A percentile compares a stretch with the other conserved stretches of the same genome.
phyloP scores from a whole-genome alignment of 2,329 filamentous ascomycete species.

The Epicoccum nigrum region DNA sequence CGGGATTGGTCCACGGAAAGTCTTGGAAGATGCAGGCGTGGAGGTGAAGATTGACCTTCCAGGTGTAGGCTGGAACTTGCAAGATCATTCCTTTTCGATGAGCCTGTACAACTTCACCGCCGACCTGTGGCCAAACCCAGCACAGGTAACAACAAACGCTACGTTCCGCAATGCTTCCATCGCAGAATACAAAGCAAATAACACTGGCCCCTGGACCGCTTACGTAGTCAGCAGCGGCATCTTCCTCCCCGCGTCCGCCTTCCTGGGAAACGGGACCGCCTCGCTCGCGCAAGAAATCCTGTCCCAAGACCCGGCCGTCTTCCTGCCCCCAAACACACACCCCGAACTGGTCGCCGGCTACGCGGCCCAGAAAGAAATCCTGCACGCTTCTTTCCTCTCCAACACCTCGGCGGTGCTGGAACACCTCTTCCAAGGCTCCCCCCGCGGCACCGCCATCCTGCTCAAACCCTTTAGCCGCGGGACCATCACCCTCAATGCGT shows the following conservation, averaged over 20 bases:
- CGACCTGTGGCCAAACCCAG: slow-evolving; percentile 5
- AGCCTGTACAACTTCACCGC: slow-evolving; percentile 3
- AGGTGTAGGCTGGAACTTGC: slow-evolving; percentile 39
- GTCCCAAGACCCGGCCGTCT: neutral
- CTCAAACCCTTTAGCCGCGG: slow-evolving; percentile 39
- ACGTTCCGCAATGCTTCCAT: slow-evolving; percentile 2
- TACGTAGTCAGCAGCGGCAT: slow-evolving; percentile 7
- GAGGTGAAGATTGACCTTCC: slow-evolving; percentile 23
- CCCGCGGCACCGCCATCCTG: slow-evolving; percentile 3
- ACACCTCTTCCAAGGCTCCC: slow-evolving; percentile 6
- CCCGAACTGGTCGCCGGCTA: neutral
- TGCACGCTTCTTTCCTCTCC: neutral
- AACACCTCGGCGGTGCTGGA: slow-evolving; percentile 3
- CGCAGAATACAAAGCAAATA: slow-evolving; percentile 5
- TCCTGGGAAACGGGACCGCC: neutral
- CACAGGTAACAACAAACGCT: slow-evolving; percentile 18
- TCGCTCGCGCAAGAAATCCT: neutral
- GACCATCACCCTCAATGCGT: slow-evolving; percentile 37
- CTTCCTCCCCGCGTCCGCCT: slow-evolving; percentile 1
- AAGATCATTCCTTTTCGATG: slow-evolving; percentile 28
- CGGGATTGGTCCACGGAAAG: slow-evolving; percentile 56
- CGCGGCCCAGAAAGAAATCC: neutral
- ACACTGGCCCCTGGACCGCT: slow-evolving; percentile 3
- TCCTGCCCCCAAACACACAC: neutral
- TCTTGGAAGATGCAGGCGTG: slow-evolving; percentile 23